Evolutionary conservation across 73 alveolate genomes (phyloP).

Genomic region (Halteria grandinella): DNA sequence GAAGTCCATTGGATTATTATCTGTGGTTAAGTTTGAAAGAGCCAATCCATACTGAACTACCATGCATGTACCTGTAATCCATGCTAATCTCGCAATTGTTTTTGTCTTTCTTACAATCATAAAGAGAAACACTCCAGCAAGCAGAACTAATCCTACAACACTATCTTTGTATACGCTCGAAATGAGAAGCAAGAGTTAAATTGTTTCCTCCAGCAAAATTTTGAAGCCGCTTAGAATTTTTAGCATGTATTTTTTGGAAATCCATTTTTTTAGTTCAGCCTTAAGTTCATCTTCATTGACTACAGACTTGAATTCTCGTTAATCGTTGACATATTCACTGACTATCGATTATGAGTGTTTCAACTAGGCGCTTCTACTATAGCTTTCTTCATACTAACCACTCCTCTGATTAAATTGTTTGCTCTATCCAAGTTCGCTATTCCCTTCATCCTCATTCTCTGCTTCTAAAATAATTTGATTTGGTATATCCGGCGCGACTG

Average conservation of each 20-base stretch:
- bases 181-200: conserved; percentile 27
- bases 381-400: conserved; percentile 4
- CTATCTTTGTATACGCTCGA: conserved; percentile 51
- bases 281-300: conserved; percentile 6
- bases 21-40: conserved; percentile 21
- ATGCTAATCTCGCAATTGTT: conserved; percentile 45
- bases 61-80: conserved; percentile 41
- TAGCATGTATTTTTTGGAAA: conserved; percentile 22
- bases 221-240: conserved; percentile 34
- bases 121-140: conserved; percentile 23
- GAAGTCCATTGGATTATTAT: conserved; percentile 52
- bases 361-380: background rate
- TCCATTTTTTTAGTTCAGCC: conserved; percentile 31
- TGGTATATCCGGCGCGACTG: conserved; percentile 8
- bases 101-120: conserved; percentile 33
- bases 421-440: no score
- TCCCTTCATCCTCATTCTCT: conserved; percentile 23
- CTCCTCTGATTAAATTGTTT: no score
- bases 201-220: conserved; percentile 27
- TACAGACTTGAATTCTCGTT: no score
- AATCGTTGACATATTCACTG: background rate
- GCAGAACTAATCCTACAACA: conserved; percentile 30
- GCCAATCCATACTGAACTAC: conserved; percentile 42
- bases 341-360: background rate
- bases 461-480: conserved; percentile 25